A percentile compares a stretch with the other conserved stretches of the same genome.
phyloP scores from a whole-genome alignment of 2,329 filamentous ascomycete species.

The Neopestalotiopsis clavispora region DNA sequence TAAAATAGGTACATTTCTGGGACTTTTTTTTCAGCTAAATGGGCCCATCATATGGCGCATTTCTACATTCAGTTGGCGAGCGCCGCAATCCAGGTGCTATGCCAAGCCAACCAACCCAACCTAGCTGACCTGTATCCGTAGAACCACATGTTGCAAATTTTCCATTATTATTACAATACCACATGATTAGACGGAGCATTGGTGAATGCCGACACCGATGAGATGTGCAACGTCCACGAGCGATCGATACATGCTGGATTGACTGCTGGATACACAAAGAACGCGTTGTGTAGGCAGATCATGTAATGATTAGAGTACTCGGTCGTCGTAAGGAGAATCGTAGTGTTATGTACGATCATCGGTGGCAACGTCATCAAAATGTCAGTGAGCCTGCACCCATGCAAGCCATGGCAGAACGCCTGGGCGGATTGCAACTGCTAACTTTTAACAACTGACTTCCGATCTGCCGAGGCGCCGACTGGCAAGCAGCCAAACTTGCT shows the following conservation, averaged over 20 bases:
- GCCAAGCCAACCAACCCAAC: background rate
- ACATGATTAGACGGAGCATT: background rate
- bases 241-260: background rate
- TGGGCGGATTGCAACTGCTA: background rate
- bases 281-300: no score
- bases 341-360: background rate
- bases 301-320: no score
- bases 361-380: background rate
- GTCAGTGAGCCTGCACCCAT: background rate
- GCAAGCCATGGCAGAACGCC: background rate
- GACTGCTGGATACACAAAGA: no score
- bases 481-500: background rate
- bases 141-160: conserved; percentile 1
- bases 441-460: background rate
- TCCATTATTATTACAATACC: background rate
- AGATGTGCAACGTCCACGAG: background rate
- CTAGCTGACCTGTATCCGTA: background rate
- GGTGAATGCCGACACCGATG: background rate
- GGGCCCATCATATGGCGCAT: background rate
- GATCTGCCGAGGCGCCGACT: background rate
- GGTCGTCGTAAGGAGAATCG: no score
- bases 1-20: background rate
- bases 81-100: background rate
- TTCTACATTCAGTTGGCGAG: background rate
- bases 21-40: background rate